Evolutionary conservation across 805 yeast genomes (phyloP).

Genomic region (Ogataea saltuana): DNA sequence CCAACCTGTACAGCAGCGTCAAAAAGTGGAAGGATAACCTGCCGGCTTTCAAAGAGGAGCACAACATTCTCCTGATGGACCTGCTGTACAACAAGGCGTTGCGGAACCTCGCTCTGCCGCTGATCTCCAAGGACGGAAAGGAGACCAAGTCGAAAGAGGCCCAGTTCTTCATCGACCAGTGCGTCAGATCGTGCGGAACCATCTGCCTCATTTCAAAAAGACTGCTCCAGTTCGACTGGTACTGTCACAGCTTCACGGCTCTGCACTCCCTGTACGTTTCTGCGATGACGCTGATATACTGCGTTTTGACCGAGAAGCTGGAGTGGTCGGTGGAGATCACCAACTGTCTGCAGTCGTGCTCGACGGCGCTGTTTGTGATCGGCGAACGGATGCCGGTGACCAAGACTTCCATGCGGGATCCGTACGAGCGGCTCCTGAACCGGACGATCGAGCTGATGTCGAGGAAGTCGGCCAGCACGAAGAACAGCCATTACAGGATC

Average conservation of each 20-base stretch:
- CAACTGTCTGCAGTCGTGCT: constrained; percentile 27
- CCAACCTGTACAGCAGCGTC: constrained; percentile 12
- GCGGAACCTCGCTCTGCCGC: constrained; percentile 21
- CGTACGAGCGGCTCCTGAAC: constrained; percentile 23
- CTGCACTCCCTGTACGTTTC: constrained; percentile 26
- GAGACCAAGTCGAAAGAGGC: constrained; percentile 11
- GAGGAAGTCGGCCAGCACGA: constrained; percentile 7
- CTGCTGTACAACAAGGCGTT: constrained; percentile 23
- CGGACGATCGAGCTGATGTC: constrained; percentile 24
- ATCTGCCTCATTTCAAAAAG: constrained; percentile 25
- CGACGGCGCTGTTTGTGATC: constrained; percentile 26
- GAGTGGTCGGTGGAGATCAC: constrained; percentile 27
- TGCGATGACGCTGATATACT: constrained; percentile 27
- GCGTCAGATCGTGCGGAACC: constrained; percentile 26
- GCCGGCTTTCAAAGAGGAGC: constrained; percentile 20
- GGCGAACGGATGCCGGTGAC: constrained; percentile 30
- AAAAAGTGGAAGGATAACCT: constrained; percentile 19
- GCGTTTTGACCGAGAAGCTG: constrained; percentile 22
- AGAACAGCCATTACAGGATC: constrained; percentile 10
- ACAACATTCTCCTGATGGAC: constrained; percentile 16
- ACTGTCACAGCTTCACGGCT: constrained; percentile 27
- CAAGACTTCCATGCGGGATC: constrained; percentile 22
- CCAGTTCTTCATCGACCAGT: constrained; percentile 20
- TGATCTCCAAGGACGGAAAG: constrained; percentile 17
- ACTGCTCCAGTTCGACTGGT: constrained; percentile 25